Conservation (phyloP, 768 basidiomycete species). For the Russula abietina region DNA sequence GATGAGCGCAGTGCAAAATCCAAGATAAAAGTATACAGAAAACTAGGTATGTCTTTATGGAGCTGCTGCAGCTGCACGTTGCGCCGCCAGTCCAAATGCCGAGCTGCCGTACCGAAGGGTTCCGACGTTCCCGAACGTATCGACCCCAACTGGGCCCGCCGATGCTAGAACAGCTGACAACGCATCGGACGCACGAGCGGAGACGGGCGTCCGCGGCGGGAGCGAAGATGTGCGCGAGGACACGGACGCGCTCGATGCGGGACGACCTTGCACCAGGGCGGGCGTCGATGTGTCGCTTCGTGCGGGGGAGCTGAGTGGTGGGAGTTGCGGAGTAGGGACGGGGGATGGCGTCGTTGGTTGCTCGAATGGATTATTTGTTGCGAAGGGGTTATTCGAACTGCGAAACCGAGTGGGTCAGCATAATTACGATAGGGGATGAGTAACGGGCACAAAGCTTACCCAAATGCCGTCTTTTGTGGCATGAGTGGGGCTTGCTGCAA, state of each 20-base stretch:
- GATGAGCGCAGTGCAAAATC: neutral
- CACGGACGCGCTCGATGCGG: conserved; percentile 15
- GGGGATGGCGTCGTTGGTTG: conserved; percentile 22
- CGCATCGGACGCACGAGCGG: conserved; percentile 8
- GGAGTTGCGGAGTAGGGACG: conserved; percentile 38
- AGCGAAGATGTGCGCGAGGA: conserved; percentile 22
- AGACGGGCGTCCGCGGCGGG: conserved; percentile 23
- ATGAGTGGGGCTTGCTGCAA: neutral
- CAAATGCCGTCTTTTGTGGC: conserved; percentile 41
- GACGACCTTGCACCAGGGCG: conserved; percentile 19
- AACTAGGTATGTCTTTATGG: neutral
- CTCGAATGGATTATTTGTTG: conserved; percentile 75
- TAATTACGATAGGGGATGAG: neutral
- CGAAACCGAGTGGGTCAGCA: neutral
- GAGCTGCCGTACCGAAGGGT: conserved; percentile 20
- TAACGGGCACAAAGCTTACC: conserved; percentile 36
- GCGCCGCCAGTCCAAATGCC: conserved; percentile 11
- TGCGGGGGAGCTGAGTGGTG: conserved; percentile 7
- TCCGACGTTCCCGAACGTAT: conserved; percentile 24
- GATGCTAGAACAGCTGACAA: conserved; percentile 8
- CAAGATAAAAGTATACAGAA: neutral
- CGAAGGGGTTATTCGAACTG: conserved; percentile 24
- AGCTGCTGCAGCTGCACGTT: conserved; percentile 3
- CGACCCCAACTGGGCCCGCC: conserved; percentile 15
- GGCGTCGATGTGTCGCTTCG: conserved; percentile 19